Conservation (phyloP, 2,329 filamentous ascomycete species). For the Leptographium lundbergii region DNA sequence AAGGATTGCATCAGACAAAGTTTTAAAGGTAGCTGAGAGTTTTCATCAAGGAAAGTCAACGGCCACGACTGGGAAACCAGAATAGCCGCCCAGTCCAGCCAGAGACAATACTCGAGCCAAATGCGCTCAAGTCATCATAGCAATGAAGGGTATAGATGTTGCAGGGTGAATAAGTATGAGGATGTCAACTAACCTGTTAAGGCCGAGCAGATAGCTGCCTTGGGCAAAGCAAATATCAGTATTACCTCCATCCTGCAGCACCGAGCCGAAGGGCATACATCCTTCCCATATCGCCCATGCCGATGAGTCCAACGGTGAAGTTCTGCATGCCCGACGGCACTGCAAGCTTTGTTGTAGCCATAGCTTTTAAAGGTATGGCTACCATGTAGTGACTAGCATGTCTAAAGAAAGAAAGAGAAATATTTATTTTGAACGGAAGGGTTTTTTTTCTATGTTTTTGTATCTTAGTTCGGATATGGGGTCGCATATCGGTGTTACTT, state of each 20-base stretch:
- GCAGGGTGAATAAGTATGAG: background rate
- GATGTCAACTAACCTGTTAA: background rate
- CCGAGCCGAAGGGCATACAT: slow-evolving; percentile 90
- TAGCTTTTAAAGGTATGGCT: background rate
- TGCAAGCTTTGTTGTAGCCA: slow-evolving; percentile 3
- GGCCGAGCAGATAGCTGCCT: background rate
- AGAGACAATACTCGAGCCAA: slow-evolving; percentile 96
- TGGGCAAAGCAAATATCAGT: background rate
- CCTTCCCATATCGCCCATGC: slow-evolving; percentile 98
- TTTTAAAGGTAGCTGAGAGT: slow-evolving; percentile 90
- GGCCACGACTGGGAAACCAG: slow-evolving; percentile 48
- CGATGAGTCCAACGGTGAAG: slow-evolving; percentile 84
- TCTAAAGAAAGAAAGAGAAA: background rate
- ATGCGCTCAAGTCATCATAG: slow-evolving; percentile 99
- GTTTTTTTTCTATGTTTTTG: background rate
- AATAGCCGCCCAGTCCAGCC: slow-evolving; percentile 55
- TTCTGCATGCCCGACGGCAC: slow-evolving; percentile 37
- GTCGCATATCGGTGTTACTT: background rate
- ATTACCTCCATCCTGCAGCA: slow-evolving; percentile 93
- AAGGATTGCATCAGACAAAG: slow-evolving; percentile 62
- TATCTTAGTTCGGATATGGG: background rate
- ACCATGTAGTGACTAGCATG: background rate
- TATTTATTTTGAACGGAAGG: background rate
- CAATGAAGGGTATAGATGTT: background rate
- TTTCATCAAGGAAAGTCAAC: slow-evolving; percentile 91